A percentile compares a stretch with the other conserved stretches of the same genome.
Conservation (phyloP, 2,329 filamentous ascomycete genomes). For the Aspergillus neotritici region DNA sequence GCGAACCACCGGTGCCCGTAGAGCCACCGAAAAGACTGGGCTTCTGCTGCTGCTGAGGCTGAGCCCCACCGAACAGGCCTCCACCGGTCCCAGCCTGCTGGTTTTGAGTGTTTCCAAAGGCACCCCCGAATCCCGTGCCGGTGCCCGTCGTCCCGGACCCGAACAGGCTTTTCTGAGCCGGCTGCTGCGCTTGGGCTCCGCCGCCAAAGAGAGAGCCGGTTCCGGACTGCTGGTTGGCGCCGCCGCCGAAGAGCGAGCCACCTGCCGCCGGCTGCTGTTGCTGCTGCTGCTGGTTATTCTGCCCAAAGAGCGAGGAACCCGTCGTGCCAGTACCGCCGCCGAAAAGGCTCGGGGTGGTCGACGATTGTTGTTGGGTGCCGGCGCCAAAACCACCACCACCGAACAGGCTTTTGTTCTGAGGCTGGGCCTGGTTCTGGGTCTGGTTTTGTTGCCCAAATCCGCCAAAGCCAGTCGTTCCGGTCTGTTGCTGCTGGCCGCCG, state of each 20-base stretch:
- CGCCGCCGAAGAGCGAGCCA: slow-evolving; percentile 43
- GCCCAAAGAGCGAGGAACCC: slow-evolving; percentile 33
- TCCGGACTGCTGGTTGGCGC: slow-evolving; percentile 27
- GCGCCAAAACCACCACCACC: slow-evolving; percentile 35
- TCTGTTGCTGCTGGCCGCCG: slow-evolving; percentile 15
- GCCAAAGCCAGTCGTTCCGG: slow-evolving; percentile 39
- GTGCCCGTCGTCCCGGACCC: slow-evolving; percentile 37
- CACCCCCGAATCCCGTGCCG: slow-evolving; percentile 22
- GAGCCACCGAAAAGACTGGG: slow-evolving; percentile 51
- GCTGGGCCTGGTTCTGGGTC: slow-evolving; percentile 30
- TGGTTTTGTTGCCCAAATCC: slow-evolving; percentile 36
- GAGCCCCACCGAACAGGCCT: slow-evolving; percentile 39
- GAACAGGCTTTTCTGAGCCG: slow-evolving; percentile 33
- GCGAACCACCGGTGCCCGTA: slow-evolving; percentile 37
- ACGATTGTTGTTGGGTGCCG: slow-evolving; percentile 40
- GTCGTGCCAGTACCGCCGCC: slow-evolving; percentile 20
- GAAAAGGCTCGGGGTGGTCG: slow-evolving; percentile 42
- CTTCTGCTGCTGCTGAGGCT: slow-evolving; percentile 51
- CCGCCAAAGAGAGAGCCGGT: slow-evolving; percentile 32
- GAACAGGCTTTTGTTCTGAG: slow-evolving; percentile 35
- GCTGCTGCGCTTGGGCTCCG: slow-evolving; percentile 22
- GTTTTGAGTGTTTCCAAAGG: slow-evolving; percentile 42
- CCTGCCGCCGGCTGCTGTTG: slow-evolving; percentile 31
- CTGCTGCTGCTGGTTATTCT: slow-evolving; percentile 36
- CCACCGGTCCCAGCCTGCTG: slow-evolving; percentile 33